Evolutionary conservation across 2,329 filamentous ascomycete species (phyloP).

Genomic region (Diplodia seriata): DNA sequence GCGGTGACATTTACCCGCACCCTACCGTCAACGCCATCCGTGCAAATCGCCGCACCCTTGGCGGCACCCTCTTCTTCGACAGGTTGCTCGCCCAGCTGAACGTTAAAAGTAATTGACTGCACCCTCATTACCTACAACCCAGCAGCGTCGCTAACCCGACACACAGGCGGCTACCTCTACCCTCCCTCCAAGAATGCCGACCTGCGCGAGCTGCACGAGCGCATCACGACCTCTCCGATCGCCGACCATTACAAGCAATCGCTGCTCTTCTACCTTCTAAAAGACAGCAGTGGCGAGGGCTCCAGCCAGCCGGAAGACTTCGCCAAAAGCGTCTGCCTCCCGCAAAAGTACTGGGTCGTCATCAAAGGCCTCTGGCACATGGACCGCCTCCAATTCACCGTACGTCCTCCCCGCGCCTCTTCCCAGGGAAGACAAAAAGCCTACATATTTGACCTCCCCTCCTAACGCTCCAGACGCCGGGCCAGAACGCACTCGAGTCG

Average conservation of each 20-base stretch:
- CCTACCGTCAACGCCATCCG: slow-evolving; percentile 69
- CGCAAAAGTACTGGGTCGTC: slow-evolving; percentile 78
- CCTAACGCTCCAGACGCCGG: slow-evolving; percentile 21
- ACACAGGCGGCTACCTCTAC: slow-evolving; percentile 67
- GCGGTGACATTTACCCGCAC: slow-evolving; percentile 42
- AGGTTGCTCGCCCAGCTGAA: slow-evolving; percentile 74
- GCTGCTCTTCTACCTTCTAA: slow-evolving; percentile 81
- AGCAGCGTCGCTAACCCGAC: not conserved
- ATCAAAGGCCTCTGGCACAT: slow-evolving; percentile 84
- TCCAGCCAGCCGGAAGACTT: slow-evolving; percentile 65
- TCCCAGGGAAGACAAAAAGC: not conserved
- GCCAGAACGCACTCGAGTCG: slow-evolving; percentile 67
- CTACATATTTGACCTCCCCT: not conserved
- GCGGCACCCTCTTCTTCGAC: slow-evolving; percentile 79
- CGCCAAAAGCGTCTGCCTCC: slow-evolving; percentile 68
- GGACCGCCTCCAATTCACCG: slow-evolving; percentile 70
- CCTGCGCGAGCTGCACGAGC: slow-evolving; percentile 72
- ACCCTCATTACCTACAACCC: not conserved
- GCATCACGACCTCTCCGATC: slow-evolving; percentile 69
- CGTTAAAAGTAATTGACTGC: slow-evolving; percentile 66
- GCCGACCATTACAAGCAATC: slow-evolving; percentile 81
- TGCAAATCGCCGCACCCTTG: slow-evolving; percentile 69
- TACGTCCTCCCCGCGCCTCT: slow-evolving; percentile 49
- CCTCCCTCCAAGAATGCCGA: slow-evolving; percentile 74
- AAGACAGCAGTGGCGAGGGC: slow-evolving; percentile 64